Base-by-base conservation (phyloP, 129 eudicot species). In the Lactuca sativa region DNA sequence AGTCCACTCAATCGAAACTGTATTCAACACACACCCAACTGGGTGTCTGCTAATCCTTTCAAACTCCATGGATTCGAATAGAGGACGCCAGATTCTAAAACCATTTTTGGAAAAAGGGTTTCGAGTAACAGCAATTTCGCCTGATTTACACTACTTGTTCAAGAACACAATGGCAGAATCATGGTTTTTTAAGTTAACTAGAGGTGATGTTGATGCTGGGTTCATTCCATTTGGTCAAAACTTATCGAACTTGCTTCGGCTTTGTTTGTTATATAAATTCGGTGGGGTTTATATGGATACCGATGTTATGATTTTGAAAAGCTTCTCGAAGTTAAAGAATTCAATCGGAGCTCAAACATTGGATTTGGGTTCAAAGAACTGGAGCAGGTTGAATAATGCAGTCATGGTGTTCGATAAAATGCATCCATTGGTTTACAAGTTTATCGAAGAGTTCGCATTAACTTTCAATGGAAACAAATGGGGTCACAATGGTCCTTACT, bases 401-500 rank as follows among this genome's bases (percentile, higher is more conserved):
- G 95, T 93, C n/a, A 85, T 93, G 98, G 70, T 93, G 4, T 93
- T 93, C 40, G 97, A 93, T 77, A 83, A 89, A 71, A 86, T 80
- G 64, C 98, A 93, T 84, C 98, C 95, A 0, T 71, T 93, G 59
- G 67, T 93, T 59, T 80, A 70, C 86, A 87, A 86, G 81, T 93
- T 93, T 59, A 93, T 93, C 30, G 84, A 93, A 68, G 98, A 93
- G 58, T 93, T 85, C 64, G 86, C 97, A 25, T 78, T 79, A n/a
- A 93, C 98, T 44, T 93, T 93, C 53, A 82, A 93, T 76, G 98
- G 98, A 40, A 93, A 85, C 61, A 93, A 93, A 82, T 93, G 98
- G 98, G 98, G 98, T 62, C 95, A 89, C 59, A 93, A 93, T 74
- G 98, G 98, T 13, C 98, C 98, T 52, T 93, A 93, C 74, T 67